Evolutionary conservation across 176 grass and related monocot genomes (phyloP).

Genomic region (Cocos nucifera): DNA sequence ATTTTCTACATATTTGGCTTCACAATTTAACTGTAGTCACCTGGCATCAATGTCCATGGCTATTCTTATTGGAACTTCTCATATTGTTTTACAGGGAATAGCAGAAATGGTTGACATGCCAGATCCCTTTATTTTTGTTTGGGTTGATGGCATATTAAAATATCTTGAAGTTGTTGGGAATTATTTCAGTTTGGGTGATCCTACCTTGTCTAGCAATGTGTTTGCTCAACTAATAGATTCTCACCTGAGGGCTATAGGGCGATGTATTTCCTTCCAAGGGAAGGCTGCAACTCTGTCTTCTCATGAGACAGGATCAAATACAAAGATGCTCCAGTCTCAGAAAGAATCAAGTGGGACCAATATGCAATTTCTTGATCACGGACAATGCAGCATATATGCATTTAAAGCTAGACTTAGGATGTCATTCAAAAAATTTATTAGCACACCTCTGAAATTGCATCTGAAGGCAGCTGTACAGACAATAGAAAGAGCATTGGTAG

Average conservation of each 20-base stretch:
- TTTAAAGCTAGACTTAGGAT: slow-evolving; percentile 69
- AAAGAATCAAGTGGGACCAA: slow-evolving; percentile 25
- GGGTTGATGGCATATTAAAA: slow-evolving; percentile 71
- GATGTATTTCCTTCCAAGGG: slow-evolving; percentile 82
- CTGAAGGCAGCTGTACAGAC: slow-evolving; percentile 44
- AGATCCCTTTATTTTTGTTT: slow-evolving; percentile 53
- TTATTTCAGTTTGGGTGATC: slow-evolving; percentile 39
- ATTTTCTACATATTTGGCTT: slow-evolving; percentile 24
- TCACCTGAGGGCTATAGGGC: slow-evolving; percentile 68
- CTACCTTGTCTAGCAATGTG: slow-evolving; percentile 54
- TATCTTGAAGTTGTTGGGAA: slow-evolving; percentile 69
- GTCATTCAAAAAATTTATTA: slow-evolving; percentile 67
- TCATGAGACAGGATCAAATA: slow-evolving; percentile 76
- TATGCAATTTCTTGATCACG: slow-evolving; percentile 23
- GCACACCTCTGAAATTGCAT: slow-evolving; percentile 41
- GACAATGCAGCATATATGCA: slow-evolving; percentile 40
- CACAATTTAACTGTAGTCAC: slow-evolving; percentile 18
- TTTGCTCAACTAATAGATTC: slow-evolving; percentile 49
- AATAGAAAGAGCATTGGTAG: slow-evolving; percentile 81
- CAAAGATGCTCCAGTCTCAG: slow-evolving; percentile 47
- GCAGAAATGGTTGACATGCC: slow-evolving; percentile 48
- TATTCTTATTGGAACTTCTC: slow-evolving; percentile 46
- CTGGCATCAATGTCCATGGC: slow-evolving; percentile 28
- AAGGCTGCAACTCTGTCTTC: slow-evolving; percentile 68
- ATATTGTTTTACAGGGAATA: slow-evolving; percentile 54